A percentile compares a stretch with the other conserved stretches of the same genome.
phyloP scores from a whole-genome alignment of 1,284 basidiomycete species.

The Cerrena zonata region DNA sequence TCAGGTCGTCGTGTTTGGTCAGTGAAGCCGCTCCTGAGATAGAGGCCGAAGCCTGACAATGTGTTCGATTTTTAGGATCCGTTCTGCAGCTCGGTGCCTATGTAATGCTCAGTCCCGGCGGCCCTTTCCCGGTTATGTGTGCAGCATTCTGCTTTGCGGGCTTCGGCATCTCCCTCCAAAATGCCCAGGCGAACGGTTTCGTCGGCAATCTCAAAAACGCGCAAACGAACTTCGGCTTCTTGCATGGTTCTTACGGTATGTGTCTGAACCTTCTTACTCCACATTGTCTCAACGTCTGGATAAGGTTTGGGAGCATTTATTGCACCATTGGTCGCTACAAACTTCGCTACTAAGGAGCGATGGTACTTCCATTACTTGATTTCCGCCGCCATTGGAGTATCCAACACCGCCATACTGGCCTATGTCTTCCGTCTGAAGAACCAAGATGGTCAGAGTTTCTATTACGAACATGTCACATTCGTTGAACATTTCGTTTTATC shows the following conservation, averaged over 20 bases:
- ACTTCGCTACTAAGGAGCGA: slow-evolving; percentile 47
- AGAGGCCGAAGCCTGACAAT: slow-evolving; percentile 19
- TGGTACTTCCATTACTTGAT: slow-evolving; percentile 62
- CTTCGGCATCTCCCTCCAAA: slow-evolving; percentile 46
- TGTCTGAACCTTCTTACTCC: neutral
- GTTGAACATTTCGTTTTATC: too few relatives aligned
- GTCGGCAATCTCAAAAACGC: slow-evolving; percentile 41
- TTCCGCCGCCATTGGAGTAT: slow-evolving; percentile 49
- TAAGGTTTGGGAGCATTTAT: slow-evolving; percentile 64
- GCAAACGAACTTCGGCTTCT: slow-evolving; percentile 45
- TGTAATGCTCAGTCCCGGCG: slow-evolving; percentile 42
- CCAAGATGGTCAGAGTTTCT: slow-evolving; percentile 38
- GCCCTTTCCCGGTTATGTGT: slow-evolving; percentile 65
- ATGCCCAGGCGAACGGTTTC: slow-evolving; percentile 54
- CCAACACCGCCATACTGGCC: slow-evolving; percentile 39
- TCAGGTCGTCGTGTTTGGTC: slow-evolving; percentile 36
- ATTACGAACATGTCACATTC: too few relatives aligned
- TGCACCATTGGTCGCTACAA: slow-evolving; percentile 63
- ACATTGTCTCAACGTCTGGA: slow-evolving; percentile 20
- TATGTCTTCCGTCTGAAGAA: slow-evolving; percentile 47
- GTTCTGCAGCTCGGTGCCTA: slow-evolving; percentile 45
- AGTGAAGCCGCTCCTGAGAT: neutral
- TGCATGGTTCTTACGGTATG: slow-evolving; percentile 49
- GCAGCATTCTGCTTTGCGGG: slow-evolving; percentile 57
- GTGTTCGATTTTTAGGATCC: slow-evolving; percentile 28